Evolutionary conservation across 345 rosid species (phyloP), one percentile per base, ranked within the genome.

Genomic region (Eucalyptus lansdowneana): DNA sequence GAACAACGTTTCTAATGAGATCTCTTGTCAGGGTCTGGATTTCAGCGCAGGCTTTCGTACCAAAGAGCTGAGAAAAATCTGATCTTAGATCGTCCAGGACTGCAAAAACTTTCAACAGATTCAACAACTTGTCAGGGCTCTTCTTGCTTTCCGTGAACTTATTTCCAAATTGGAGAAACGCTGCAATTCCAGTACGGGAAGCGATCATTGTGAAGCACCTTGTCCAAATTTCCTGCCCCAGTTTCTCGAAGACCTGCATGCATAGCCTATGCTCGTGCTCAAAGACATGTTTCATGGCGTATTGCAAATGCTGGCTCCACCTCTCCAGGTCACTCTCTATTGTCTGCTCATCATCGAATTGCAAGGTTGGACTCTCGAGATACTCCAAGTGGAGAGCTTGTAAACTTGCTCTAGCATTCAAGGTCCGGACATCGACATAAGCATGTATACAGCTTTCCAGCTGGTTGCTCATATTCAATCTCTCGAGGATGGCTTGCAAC

Each of bases 61-160:
- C 93, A 47, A 97, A 97, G 62, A 97, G 93, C 88, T 81, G 80
- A 93, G 94, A 96, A 91, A 97, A 96, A 89, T 95, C 95, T 29
- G 89, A 45, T 87, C 99, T 91, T 69, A 97, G 89, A 56, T 90
- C 91, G 60, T 97, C 95, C 90, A 97, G 89, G 86, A 90, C 93
- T 21, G 94, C 89, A 89, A 97, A 97, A 29, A 96, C 90, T 49
- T 93, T 94, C 86, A 97, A 87, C 86, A 97, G 95, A 89, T 94
- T 95, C 91, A 97, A 86, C 49, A 97, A 94, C 92, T 95, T 97
- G 89, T 89, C 87, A 29, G 98, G 95, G 90, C 92, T 89, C 89
- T 93, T 95, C 93, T 93, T 96, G 89, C 96, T 88, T 87, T 93
- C 91, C 13, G 98, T 89, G 62, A 95, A 91, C 49, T 92, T 94